Conservation (phyloP, 2,329 filamentous ascomycete genomes). For the Bipolaris zeicola region DNA sequence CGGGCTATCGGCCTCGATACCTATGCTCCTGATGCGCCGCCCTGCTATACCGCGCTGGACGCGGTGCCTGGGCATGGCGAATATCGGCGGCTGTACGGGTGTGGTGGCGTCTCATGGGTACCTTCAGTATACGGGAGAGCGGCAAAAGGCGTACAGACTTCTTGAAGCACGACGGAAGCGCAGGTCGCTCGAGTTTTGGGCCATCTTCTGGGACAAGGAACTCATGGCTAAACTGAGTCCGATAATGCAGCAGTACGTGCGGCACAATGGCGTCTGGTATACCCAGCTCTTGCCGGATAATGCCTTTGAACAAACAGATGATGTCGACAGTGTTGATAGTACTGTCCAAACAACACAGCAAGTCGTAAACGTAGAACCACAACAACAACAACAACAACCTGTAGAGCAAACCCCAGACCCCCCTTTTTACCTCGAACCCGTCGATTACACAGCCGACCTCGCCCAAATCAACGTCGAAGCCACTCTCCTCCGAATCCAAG, state of each 20-base stretch:
- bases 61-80: slow-evolving; percentile 30
- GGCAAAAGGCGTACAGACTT: slow-evolving; percentile 28
- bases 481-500: slow-evolving; percentile 16
- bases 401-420: slow-evolving; percentile 4
- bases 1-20: slow-evolving; percentile 30
- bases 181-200: slow-evolving; percentile 32
- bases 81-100: slow-evolving; percentile 33
- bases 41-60: slow-evolving; percentile 30
- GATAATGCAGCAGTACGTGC: slow-evolving; percentile 34
- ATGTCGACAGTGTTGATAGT: slow-evolving; percentile 1
- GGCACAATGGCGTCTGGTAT: slow-evolving; percentile 33
- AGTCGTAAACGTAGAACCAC: background rate
- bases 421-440: slow-evolving; percentile 25
- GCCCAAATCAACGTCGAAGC: slow-evolving; percentile 17
- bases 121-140: slow-evolving; percentile 36
- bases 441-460: slow-evolving; percentile 32
- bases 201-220: slow-evolving; percentile 33
- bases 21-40: slow-evolving; percentile 29
- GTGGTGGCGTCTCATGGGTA: slow-evolving; percentile 31
- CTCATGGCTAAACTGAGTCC: slow-evolving; percentile 33
- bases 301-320: slow-evolving; percentile 23
- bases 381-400: background rate
- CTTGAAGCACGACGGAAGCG: slow-evolving; percentile 23
- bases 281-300: slow-evolving; percentile 25
- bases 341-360: background rate